phyloP scores from a whole-genome alignment of 345 rosid genomes.

The Cardiospermum halicacabum region DNA sequence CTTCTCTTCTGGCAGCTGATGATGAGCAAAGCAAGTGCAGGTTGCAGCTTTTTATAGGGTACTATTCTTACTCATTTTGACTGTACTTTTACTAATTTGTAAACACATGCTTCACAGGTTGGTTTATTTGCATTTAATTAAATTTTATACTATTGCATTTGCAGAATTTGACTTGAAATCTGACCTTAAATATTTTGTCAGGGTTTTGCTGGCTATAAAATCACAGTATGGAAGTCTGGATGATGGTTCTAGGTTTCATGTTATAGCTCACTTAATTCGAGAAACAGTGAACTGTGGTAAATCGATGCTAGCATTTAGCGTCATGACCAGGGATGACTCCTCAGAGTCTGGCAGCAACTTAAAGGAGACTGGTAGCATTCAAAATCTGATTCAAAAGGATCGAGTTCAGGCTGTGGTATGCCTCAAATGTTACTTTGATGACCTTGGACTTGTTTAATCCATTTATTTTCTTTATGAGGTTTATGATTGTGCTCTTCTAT shows the following conservation, averaged over 20 bases:
- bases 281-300: constrained; percentile 85
- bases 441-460: background rate
- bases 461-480: constrained; percentile 5
- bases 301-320: constrained; percentile 69
- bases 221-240: constrained; percentile 72
- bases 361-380: constrained; percentile 62
- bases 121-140: background rate
- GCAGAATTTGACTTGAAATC: constrained; percentile 2
- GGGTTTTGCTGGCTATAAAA: constrained; percentile 78
- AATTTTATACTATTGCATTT: constrained; percentile 2
- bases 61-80: constrained; percentile 9
- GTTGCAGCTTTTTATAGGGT: constrained; percentile 89
- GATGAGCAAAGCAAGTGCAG: constrained; percentile 92
- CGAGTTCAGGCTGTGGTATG: constrained; percentile 76
- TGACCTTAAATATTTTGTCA: constrained; percentile 30
- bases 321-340: constrained; percentile 66
- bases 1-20: constrained; percentile 63
- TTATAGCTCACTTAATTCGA: constrained; percentile 80
- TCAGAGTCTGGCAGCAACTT: constrained; percentile 53
- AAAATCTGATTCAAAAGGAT: constrained; percentile 83
- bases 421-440: constrained; percentile 10
- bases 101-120: background rate
- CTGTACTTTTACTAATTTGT: background rate
- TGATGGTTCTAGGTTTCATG: constrained; percentile 92
- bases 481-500: background rate